Percentiles rank a stretch among this genome's conserved stretches.
Evolutionary conservation across 2,329 filamentous ascomycete genomes (phyloP).

Genomic region (Fusarium goolgardi): DNA sequence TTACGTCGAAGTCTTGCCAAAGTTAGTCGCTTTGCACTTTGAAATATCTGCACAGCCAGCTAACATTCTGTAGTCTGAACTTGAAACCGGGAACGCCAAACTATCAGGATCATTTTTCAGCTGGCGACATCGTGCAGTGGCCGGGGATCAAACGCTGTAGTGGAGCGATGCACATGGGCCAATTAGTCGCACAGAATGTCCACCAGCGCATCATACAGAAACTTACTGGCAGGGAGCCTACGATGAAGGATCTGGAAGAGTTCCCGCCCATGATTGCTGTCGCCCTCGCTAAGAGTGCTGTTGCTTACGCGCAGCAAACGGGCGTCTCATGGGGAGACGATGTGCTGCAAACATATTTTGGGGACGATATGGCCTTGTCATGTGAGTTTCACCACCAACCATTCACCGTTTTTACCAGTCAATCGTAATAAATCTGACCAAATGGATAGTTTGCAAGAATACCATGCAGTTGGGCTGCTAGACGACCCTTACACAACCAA

Average conservation of each 20-base stretch:
- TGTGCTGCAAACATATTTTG: not conserved
- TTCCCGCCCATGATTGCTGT: slow-evolving; percentile 2
- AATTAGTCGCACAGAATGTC: slow-evolving; percentile 5
- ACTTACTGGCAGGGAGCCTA: not conserved
- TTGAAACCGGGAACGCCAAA: not conserved
- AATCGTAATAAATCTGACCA: not conserved
- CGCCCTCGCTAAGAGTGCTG: not conserved
- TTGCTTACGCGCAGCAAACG: not conserved
- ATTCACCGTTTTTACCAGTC: not conserved
- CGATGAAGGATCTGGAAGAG: not conserved
- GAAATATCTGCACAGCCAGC: not conserved
- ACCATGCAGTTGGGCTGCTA: not conserved
- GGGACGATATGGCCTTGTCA: not conserved
- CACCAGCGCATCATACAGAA: slow-evolving; percentile 1
- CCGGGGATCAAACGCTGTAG: not conserved
- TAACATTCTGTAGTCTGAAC: not conserved
- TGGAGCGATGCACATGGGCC: slow-evolving; percentile 2
- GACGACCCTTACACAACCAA: not conserved
- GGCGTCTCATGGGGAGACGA: not conserved
- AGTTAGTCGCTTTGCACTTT: not conserved
- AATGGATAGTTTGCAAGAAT: not conserved
- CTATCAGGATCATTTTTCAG: not conserved
- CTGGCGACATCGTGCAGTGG: slow-evolving; percentile 1
- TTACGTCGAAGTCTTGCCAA: not conserved
- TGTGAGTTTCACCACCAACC: not conserved